Percentiles rank a stretch among this genome's conserved stretches.
Conservation (phyloP, 495 filamentous ascomycete genomes). For the Hypoxylon crocopeplum region DNA sequence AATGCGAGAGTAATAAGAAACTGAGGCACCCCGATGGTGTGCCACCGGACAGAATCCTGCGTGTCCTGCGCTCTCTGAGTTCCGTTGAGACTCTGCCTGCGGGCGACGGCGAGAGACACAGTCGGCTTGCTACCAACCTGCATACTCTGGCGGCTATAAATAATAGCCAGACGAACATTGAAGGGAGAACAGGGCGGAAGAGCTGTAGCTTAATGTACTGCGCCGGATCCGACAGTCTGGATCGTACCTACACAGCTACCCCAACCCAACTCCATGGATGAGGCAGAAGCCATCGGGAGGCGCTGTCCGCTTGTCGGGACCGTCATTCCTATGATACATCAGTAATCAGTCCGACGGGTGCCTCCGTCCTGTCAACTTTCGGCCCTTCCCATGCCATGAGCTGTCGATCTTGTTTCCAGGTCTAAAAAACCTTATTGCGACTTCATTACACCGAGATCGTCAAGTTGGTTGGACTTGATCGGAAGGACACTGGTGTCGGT, state of each 20-base stretch:
- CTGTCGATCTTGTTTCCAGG: conserved; percentile 19
- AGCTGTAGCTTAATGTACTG: conserved; percentile 17
- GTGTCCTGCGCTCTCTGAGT: background rate
- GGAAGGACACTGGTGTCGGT: background rate
- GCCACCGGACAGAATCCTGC: no score
- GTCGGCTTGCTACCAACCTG: background rate
- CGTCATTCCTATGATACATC: conserved; percentile 17
- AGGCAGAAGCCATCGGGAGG: conserved; percentile 11
- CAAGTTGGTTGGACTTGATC: background rate
- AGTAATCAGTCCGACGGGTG: conserved; percentile 1
- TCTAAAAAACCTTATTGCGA: conserved; percentile 30
- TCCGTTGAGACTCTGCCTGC: background rate
- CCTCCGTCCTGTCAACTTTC: conserved; percentile 10
- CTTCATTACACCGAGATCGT: background rate
- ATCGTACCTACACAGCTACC: conserved; percentile 3
- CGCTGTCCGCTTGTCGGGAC: conserved; percentile 20
- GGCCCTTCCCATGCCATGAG: conserved; percentile 24
- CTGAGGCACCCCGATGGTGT: background rate
- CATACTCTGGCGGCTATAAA: background rate
- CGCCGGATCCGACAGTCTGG: conserved; percentile 33
- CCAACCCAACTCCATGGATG: conserved; percentile 31
- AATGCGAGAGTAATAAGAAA: background rate
- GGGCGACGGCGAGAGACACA: background rate
- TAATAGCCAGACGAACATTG: background rate
- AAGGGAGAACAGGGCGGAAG: no score